A percentile compares a stretch with the other conserved stretches of the same genome.
These are phyloP conservation scores for Speleostelium caveatum DNA, from an alignment of 78 protist species.

Conservation along the genomic window DNA sequence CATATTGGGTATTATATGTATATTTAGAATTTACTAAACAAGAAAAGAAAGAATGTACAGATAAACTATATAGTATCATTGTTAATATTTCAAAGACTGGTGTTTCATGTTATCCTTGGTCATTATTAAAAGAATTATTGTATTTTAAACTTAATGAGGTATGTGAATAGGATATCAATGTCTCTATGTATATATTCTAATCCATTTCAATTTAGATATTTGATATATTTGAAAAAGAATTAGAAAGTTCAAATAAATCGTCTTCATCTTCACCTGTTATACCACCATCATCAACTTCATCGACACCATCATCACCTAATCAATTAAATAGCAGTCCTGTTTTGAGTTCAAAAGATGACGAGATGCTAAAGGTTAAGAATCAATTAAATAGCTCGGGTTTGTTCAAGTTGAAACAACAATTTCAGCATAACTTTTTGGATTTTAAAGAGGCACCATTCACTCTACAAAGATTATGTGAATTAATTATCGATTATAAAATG, in stretches of 20 bases:
- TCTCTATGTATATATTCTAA: neutral
- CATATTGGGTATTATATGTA: too few relatives aligned
- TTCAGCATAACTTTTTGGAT: conserved; percentile 31
- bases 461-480: conserved; percentile 73
- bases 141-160: conserved; percentile 49
- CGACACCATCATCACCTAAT: conserved; percentile 11
- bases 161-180: neutral
- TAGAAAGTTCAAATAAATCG: too few relatives aligned
- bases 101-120: conserved; percentile 71
- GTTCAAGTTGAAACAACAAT: conserved; percentile 27
- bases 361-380: conserved; percentile 67
- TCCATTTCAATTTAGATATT: conserved; percentile 24
- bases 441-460: conserved; percentile 72
- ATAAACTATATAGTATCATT: conserved; percentile 47
- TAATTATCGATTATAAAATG: conserved; percentile 55
- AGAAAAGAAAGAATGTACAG: conserved; percentile 39
- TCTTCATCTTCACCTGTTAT: too few relatives aligned
- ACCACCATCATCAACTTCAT: neutral
- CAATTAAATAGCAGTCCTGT: neutral
- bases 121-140: conserved; percentile 37
- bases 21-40: conserved; percentile 47
- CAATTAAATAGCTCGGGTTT: conserved; percentile 52
- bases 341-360: conserved; percentile 38
- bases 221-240: conserved; percentile 44
- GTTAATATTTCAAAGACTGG: conserved; percentile 66